phyloP scores from a whole-genome alignment of 805 yeast genomes.

The Wickerhamiella slavikovae region DNA sequence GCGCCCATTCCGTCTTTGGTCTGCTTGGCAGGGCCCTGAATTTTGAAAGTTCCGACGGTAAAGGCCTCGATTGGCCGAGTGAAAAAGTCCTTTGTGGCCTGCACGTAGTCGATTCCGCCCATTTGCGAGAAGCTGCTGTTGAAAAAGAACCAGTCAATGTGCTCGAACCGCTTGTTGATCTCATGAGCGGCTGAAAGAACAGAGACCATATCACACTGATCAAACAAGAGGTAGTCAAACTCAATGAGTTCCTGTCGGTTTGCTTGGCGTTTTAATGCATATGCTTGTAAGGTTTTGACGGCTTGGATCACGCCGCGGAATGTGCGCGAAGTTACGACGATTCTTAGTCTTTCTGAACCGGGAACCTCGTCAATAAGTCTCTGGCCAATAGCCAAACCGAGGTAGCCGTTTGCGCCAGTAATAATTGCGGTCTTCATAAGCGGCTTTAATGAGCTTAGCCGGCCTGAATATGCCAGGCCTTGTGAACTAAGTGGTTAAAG shows the following conservation, averaged over 20 bases:
- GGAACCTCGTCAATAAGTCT: constrained; percentile 47
- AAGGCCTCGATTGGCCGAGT: constrained; percentile 56
- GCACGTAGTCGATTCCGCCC: constrained; percentile 70
- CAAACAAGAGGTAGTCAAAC: constrained; percentile 78
- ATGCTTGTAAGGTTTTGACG: constrained; percentile 29
- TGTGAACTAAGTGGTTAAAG: too few species aligned
- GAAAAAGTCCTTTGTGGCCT: constrained; percentile 48
- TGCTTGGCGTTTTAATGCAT: constrained; percentile 10
- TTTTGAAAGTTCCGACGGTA: constrained; percentile 74
- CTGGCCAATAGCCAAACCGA: constrained; percentile 73
- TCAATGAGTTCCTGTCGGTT: constrained; percentile 41
- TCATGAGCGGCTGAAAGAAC: constrained; percentile 57
- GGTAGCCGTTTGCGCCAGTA: constrained; percentile 31
- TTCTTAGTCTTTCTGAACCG: constrained; percentile 35
- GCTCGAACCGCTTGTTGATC: constrained; percentile 36
- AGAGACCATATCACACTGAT: constrained; percentile 77
- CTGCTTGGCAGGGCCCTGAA: constrained; percentile 59
- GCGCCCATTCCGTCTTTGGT: constrained; percentile 65
- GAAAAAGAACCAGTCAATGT: constrained; percentile 59
- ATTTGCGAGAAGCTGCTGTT: constrained; percentile 85
- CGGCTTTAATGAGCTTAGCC: too few species aligned
- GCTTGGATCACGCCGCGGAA: constrained; percentile 66
- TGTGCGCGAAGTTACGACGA: constrained; percentile 78
- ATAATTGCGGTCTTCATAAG: constrained; percentile 18
- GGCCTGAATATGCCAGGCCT: too few species aligned